phyloP scores from a whole-genome alignment of 139 green algal genomes.

The Penium margaritaceum region DNA sequence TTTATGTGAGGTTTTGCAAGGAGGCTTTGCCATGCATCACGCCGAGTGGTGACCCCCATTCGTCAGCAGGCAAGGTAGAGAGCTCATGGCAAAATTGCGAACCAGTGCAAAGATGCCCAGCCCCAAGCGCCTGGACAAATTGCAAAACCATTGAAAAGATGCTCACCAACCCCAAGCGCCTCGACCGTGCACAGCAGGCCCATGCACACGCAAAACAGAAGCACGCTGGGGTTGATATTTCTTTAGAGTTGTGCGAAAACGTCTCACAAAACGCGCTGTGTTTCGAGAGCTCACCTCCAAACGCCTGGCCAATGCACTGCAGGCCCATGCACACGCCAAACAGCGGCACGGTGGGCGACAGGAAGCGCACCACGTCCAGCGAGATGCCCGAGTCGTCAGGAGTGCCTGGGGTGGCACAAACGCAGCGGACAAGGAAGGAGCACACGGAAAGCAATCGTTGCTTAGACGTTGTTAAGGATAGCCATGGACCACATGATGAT shows the following conservation, averaged over 20 bases:
- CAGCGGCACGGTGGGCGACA: constrained; percentile 75
- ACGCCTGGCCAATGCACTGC: constrained; percentile 92
- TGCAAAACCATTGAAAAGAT: not conserved
- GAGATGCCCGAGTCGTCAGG: constrained; percentile 90
- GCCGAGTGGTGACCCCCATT: not conserved
- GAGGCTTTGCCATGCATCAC: not conserved
- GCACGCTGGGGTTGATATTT: constrained; percentile 55
- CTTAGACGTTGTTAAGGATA: constrained; percentile 56
- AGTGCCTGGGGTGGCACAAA: no score
- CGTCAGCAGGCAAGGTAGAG: no score
- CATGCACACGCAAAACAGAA: constrained; percentile 97
- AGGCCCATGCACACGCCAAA: constrained; percentile 99
- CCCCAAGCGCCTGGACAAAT: not conserved
- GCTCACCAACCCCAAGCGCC: constrained; percentile 52
- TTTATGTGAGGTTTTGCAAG: not conserved
- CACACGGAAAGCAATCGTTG: not conserved
- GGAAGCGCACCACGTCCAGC: constrained; percentile 69
- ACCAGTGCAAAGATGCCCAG: not conserved
- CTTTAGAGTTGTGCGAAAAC: no score
- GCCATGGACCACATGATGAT: no score
- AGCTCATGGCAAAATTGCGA: no score
- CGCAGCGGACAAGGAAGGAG: not conserved
- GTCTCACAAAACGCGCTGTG: not conserved
- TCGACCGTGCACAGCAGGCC: constrained; percentile 97
- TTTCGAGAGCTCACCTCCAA: constrained; percentile 32